Evolutionary conservation across 2,329 filamentous ascomycete species (phyloP), one percentile per base, ranked within the genome.

Genomic region (Lachnellula occidentalis): DNA sequence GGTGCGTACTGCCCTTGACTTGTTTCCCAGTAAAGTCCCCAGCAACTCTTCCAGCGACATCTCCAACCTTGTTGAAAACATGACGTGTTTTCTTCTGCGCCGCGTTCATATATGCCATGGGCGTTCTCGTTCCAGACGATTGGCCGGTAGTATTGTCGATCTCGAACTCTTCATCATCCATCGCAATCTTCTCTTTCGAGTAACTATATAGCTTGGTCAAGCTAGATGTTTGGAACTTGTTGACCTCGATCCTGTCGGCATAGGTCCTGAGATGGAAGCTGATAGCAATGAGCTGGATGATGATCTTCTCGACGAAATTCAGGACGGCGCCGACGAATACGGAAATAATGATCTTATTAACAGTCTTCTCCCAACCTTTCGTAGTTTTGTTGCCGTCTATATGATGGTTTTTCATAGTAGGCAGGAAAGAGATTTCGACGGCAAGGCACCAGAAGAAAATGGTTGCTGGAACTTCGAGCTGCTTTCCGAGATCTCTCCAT

Each of bases 251-350:
- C 15, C 92, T 80, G 63, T 92, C 90, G 22, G 89, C 85, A 66
- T 97, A 97, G 0, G 92, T 96, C 45, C 92, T 82, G 55, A 89
- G 77, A 69, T 97, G 92, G 72, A 97, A 97, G 58, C 87, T 91
- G 55, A 92, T 92, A 34, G 92, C 92, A 62, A 97, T 95, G 73
- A 95, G 86, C 67, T 96, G 92, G 53, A 96, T 95, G 62, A 95
- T 81, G 57, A 96, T 88, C 76, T 96, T 97, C 71, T 96, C 92
- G 50, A 87, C 77, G 57, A 94, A 87, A 71, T 97, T 96, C 58
- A 96, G 76, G 2, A 84, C 77, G 0, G 85, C 81, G 58, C 89
- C 81, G 14, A 95, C 86, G 63, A 97, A 92, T n/a, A 95, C 68
- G 2, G 88, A 80, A 17, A 95, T 83, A 57, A 96, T 85, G 64